phyloP scores from a whole-genome alignment of 129 eudicot genomes.

The Arctium lappa region DNA sequence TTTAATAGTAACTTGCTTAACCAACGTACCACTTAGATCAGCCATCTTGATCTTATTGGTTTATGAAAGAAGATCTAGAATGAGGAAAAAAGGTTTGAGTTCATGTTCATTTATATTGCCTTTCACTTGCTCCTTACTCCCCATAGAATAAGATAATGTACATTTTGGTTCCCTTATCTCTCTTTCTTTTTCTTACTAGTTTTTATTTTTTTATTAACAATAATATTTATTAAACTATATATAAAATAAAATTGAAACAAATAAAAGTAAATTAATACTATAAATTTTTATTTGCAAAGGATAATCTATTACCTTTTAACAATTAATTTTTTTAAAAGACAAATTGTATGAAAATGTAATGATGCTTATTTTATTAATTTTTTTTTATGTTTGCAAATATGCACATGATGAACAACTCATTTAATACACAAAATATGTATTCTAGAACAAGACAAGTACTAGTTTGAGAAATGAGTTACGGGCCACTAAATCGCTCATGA shows the following conservation, averaged over 20 bases:
- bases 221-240: not conserved
- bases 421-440: no score
- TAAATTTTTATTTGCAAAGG: no score
- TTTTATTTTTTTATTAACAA: not conserved
- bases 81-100: not conserved
- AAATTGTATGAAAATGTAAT: no score
- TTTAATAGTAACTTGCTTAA: slow-evolving; percentile 30
- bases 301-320: no score
- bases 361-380: no score
- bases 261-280: not conserved
- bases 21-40: slow-evolving; percentile 13
- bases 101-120: not conserved
- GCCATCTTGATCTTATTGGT: not conserved
- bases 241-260: not conserved
- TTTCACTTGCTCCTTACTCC: not conserved
- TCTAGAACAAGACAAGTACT: not conserved
- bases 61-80: not conserved
- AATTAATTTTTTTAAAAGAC: no score
- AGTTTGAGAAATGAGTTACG: not conserved
- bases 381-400: not conserved
- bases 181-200: not conserved
- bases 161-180: not conserved
- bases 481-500: no score
- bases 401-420: not conserved
- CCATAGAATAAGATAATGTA: not conserved